Percentiles rank a stretch among this genome's conserved stretches.
These are phyloP conservation scores for Pythium grandisporangium DNA, from an alignment of 352 stramenopile genomes.

Conservation along the genomic window DNA sequence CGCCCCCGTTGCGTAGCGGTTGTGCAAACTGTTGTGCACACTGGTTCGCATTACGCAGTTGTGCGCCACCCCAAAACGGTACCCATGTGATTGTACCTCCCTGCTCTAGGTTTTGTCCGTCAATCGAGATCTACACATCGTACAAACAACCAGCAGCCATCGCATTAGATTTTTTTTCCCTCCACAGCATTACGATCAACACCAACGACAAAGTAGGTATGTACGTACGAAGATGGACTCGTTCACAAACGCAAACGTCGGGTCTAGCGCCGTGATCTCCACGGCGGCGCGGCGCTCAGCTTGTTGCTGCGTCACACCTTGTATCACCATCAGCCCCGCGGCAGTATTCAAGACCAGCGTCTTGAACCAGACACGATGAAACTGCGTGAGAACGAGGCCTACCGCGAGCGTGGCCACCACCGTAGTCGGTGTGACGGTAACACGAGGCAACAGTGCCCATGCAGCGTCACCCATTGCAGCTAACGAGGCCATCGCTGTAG, in stretches of 20 bases:
- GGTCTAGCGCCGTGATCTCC: slow-evolving; percentile 61
- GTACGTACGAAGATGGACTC: slow-evolving; percentile 70
- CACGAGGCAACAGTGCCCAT: too few species aligned
- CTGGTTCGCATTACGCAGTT: slow-evolving; percentile 27
- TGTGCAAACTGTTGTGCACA: slow-evolving; percentile 44
- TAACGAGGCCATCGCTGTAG: neutral
- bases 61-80: slow-evolving; percentile 58
- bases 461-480: too few species aligned
- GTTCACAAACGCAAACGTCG: slow-evolving; percentile 71
- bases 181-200: too few species aligned
- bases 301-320: slow-evolving; percentile 26
- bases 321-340: slow-evolving; percentile 17
- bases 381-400: slow-evolving; percentile 25
- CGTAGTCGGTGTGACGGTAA: too few species aligned
- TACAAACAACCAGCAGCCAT: too few species aligned
- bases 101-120: slow-evolving; percentile 74
- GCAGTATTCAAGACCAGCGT: slow-evolving; percentile 29
- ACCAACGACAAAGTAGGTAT: too few species aligned
- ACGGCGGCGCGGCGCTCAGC: slow-evolving; percentile 42
- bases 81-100: slow-evolving; percentile 57
- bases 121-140: slow-evolving; percentile 50
- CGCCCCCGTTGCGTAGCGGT: slow-evolving; percentile 54
- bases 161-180: too few species aligned
- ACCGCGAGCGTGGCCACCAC: slow-evolving; percentile 3
- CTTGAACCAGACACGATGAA: slow-evolving; percentile 59